Evolutionary conservation across 23 red algal genomes (phyloP).

Genomic region (Gracilaria vermiculophylla): DNA sequence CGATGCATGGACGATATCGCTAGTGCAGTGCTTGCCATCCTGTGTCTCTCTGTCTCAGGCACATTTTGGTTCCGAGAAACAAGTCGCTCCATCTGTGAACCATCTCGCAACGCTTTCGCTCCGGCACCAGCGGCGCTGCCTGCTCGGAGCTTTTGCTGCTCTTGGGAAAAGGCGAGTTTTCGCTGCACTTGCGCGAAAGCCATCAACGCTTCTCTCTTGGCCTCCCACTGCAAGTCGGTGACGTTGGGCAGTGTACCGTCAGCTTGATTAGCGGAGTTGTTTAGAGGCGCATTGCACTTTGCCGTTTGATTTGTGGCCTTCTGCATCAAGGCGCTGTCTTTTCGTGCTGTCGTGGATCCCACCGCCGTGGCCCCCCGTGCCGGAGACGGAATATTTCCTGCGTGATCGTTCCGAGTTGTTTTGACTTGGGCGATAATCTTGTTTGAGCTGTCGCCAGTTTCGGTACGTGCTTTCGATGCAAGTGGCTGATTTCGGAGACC

Average conservation of each 20-base stretch:
- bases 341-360: neutral
- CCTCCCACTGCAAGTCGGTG: conserved; percentile 16
- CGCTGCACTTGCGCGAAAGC: conserved; percentile 28
- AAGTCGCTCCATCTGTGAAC: neutral
- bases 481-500: too few relatives aligned
- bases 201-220: conserved; percentile 23
- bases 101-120: neutral
- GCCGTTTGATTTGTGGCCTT: neutral
- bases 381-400: neutral
- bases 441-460: too few relatives aligned
- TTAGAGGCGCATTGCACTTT: neutral
- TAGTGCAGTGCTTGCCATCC: conserved; percentile 5
- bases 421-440: too few relatives aligned
- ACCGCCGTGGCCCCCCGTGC: neutral
- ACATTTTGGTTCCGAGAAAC: conserved; percentile 5
- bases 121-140: neutral
- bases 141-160: neutral
- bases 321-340: neutral
- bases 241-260: neutral
- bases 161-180: neutral
- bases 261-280: neutral
- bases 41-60: neutral
- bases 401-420: too few relatives aligned
- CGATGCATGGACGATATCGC: neutral
- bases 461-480: too few relatives aligned